Evolutionary conservation across 2,329 filamentous ascomycete species (phyloP).

Genomic region (Boeremia exigua): DNA sequence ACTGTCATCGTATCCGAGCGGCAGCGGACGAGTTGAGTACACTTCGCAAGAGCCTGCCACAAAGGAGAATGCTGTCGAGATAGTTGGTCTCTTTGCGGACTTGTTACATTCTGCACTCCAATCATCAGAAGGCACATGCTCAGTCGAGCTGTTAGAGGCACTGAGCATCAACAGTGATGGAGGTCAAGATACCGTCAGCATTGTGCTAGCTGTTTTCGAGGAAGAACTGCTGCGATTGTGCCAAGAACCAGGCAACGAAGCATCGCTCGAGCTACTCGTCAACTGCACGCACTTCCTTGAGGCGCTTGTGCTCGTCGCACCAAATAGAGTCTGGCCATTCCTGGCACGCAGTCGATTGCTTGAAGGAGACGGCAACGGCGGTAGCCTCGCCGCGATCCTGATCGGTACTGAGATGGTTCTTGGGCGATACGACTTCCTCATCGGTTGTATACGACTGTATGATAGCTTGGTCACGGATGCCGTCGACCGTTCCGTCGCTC

Average conservation of each 20-base stretch:
- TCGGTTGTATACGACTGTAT: conserved; percentile 76
- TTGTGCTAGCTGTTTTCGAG: conserved; percentile 87
- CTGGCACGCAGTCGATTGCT: conserved; percentile 82
- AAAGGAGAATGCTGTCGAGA: conserved; percentile 71
- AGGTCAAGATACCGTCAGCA: conserved; percentile 75
- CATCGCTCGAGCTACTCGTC: conserved; percentile 70
- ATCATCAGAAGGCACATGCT: conserved; percentile 34
- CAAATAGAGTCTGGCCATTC: conserved; percentile 88
- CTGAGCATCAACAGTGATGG: conserved; percentile 53
- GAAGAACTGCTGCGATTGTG: conserved; percentile 60
- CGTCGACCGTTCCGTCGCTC: conserved; percentile 70
- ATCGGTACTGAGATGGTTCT: conserved; percentile 81
- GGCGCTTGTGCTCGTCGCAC: conserved; percentile 72
- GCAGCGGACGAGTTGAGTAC: conserved; percentile 58
- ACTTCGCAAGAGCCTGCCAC: conserved; percentile 57
- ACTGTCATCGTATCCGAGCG: conserved; percentile 69
- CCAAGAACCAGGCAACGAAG: conserved; percentile 64
- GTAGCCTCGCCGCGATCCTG: conserved; percentile 77
- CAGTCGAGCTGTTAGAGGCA: conserved; percentile 37
- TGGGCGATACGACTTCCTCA: conserved; percentile 78
- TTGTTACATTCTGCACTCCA: conserved; percentile 60
- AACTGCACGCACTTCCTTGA: conserved; percentile 83
- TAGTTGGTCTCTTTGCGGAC: conserved; percentile 74
- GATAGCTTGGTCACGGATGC: conserved; percentile 77
- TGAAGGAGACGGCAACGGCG: conserved; percentile 75